Conservation (phyloP, 495 filamentous ascomycete species). For the Hyaloscypha hepaticicola region DNA sequence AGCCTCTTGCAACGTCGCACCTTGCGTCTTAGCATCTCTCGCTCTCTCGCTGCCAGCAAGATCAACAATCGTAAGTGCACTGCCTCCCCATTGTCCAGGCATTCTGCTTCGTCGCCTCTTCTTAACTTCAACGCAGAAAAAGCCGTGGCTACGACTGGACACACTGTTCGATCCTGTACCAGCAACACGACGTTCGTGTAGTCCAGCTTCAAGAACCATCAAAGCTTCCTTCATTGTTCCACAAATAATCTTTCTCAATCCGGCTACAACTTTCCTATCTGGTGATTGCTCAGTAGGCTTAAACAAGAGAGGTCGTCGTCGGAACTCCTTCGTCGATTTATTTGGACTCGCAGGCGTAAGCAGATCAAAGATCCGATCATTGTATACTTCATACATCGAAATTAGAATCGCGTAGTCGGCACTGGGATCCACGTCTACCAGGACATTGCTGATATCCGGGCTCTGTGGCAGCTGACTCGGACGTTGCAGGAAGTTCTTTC, state of each 20-base stretch:
- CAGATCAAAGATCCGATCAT: constrained; percentile 95
- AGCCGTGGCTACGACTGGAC: constrained; percentile 89
- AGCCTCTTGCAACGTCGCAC: constrained; percentile 87
- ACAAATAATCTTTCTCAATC: constrained; percentile 86
- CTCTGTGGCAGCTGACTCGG: constrained; percentile 64
- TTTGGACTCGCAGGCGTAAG: constrained; percentile 56
- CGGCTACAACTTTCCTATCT: constrained; percentile 88
- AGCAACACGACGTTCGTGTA: constrained; percentile 83
- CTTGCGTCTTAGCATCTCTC: constrained; percentile 87
- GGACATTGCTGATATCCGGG: constrained; percentile 72
- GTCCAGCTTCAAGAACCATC: constrained; percentile 85
- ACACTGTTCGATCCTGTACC: constrained; percentile 88
- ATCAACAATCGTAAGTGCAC: constrained; percentile 86
- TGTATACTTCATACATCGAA: constrained; percentile 99
- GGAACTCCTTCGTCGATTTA: constrained; percentile 60
- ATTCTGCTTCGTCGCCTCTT: constrained; percentile 62
- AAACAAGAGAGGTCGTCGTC: constrained; percentile 76
- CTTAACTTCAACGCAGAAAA: constrained; percentile 95
- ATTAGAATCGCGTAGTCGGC: constrained; percentile 87
- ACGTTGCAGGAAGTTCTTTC: constrained; percentile 51
- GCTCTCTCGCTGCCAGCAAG: constrained; percentile 93
- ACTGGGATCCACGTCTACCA: constrained; percentile 62
- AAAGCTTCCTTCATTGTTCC: constrained; percentile 82
- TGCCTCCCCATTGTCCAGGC: constrained; percentile 68
- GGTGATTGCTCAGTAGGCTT: constrained; percentile 82